Evolutionary conservation across 371 early-diverging fungal genomes (phyloP), one percentile per base, ranked within the genome.

Genomic region (Mortierella sp.): DNA sequence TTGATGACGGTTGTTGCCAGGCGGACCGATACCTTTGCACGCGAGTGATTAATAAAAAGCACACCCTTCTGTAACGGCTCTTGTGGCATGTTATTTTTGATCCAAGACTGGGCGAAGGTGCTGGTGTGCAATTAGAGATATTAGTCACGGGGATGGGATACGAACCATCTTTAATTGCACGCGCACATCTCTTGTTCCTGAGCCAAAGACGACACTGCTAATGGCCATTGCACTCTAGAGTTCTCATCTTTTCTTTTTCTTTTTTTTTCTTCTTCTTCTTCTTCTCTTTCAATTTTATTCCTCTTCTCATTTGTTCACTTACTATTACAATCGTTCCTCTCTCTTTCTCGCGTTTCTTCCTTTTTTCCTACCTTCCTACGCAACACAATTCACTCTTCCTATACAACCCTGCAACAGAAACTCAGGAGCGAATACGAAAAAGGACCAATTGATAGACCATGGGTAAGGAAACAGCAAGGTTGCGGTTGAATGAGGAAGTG

Each of bases 1-100:
- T 44, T 84, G 48, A 52, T 76, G 76, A 63, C 48, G 14, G 16
- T 37, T 29, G 75, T 74, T 26, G 44, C 73, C 19, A 58, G 7
- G 14, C 31, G 58, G 19, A 58, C 58, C 7, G 22, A 58, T 19
- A 9, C 34, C 34, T 58, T 19, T 34, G 6, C 34, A 6, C 11
- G 53, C 29, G n/a, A n/a, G n/a, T n/a, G n/a, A n/a, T n/a, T n/a
- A n/a, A n/a, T n/a, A n/a, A n/a, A n/a, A n/a, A n/a, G n/a, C n/a
- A n/a, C n/a, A n/a, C n/a, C n/a, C n/a, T n/a, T n/a, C n/a, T n/a
- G n/a, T n/a, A n/a, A n/a, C n/a, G n/a, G n/a, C n/a, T n/a, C n/a
- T n/a, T n/a, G n/a, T n/a, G n/a, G n/a, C n/a, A n/a, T n/a, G n/a
- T 50, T 50, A 22, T n/a, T 50, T 50, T n/a, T 14, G 4, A n/a